A percentile compares a stretch with the other conserved stretches of the same genome.
These are phyloP conservation scores for Plasmopara viticola DNA, from an alignment of 352 stramenopile genomes.

Conservation along the genomic window DNA sequence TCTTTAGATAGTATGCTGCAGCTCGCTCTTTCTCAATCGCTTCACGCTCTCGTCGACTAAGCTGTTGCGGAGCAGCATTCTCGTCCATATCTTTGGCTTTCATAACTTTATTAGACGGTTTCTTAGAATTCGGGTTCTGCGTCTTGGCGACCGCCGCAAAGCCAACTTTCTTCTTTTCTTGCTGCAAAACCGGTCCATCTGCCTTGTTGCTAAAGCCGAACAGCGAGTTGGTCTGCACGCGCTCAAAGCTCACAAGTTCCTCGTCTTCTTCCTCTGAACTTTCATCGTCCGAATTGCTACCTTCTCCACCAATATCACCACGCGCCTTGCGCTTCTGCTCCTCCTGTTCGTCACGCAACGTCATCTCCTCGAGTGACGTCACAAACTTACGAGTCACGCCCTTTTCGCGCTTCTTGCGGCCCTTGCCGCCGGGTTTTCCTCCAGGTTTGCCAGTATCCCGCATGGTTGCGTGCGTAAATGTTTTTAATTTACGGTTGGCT, in stretches of 20 bases:
- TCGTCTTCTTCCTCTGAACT: conserved; percentile 50
- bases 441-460: conserved; percentile 36
- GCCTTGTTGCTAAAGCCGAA: conserved; percentile 63
- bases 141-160: conserved; percentile 66
- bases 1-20: conserved; percentile 73
- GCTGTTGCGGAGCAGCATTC: conserved; percentile 50
- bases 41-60: conserved; percentile 80
- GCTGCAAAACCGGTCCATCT: conserved; percentile 48
- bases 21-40: conserved; percentile 80
- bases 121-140: conserved; percentile 76
- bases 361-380: conserved; percentile 81
- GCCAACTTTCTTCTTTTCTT: conserved; percentile 65
- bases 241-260: conserved; percentile 60
- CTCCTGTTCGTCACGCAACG: conserved; percentile 59
- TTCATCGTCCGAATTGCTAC: conserved; percentile 43
- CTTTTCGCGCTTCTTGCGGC: conserved; percentile 70
- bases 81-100: conserved; percentile 82
- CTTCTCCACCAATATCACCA: conserved; percentile 36
- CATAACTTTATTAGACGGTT: conserved; percentile 74
- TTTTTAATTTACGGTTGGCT: neutral
- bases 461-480: conserved; percentile 21
- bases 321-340: conserved; percentile 76
- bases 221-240: conserved; percentile 66
- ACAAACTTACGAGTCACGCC: conserved; percentile 72
- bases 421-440: conserved; percentile 48